These are phyloP conservation scores for Fusarium udum DNA, from an alignment of 2,329 filamentous ascomycete genomes.

Conservation along the genomic window DNA sequence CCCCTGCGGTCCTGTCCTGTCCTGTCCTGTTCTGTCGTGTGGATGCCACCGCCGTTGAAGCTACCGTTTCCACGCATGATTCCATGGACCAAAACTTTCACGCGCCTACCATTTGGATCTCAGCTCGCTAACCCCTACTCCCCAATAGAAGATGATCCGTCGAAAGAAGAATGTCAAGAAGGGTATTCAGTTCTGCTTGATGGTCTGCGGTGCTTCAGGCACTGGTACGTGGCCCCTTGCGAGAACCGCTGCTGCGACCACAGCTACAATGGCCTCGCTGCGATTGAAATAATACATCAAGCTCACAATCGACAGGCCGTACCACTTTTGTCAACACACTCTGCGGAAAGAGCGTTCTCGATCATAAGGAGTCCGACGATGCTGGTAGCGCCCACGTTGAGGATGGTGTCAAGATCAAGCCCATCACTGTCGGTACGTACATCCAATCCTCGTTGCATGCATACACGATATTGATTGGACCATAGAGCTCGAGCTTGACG, in stretches of 20 bases:
- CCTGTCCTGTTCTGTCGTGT: slow-evolving; percentile 18
- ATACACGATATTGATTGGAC: slow-evolving; percentile 42
- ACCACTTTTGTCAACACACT: slow-evolving; percentile 99
- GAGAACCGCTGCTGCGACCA: slow-evolving; percentile 26
- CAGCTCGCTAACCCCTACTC: slow-evolving; percentile 42
- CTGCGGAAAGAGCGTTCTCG: slow-evolving; percentile 91
- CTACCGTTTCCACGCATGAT: slow-evolving; percentile 34
- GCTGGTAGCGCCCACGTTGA: slow-evolving; percentile 87
- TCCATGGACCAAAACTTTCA: slow-evolving; percentile 18
- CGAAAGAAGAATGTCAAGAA: slow-evolving; percentile 99
- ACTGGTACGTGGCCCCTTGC: slow-evolving; percentile 74
- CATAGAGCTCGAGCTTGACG: slow-evolving; percentile 90
- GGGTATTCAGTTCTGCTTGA: slow-evolving; percentile 99
- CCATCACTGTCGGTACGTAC: slow-evolving; percentile 86
- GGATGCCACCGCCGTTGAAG: slow-evolving; percentile 35
- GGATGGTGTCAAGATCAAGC: slow-evolving; percentile 98
- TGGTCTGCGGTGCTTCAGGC: slow-evolving; percentile 99
- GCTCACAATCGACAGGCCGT: slow-evolving; percentile 70
- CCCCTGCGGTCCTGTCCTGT: neutral
- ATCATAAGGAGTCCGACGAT: slow-evolving; percentile 93
- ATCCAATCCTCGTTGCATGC: neutral
- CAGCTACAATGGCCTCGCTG: slow-evolving; percentile 7
- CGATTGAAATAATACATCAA: slow-evolving; percentile 20
- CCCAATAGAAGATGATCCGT: slow-evolving; percentile 86
- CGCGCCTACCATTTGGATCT: slow-evolving; percentile 22